A percentile compares a stretch with the other conserved stretches of the same genome.
Evolutionary conservation across 169 alveolate genomes (phyloP).

Genomic region (Plasmodium adleri): DNA sequence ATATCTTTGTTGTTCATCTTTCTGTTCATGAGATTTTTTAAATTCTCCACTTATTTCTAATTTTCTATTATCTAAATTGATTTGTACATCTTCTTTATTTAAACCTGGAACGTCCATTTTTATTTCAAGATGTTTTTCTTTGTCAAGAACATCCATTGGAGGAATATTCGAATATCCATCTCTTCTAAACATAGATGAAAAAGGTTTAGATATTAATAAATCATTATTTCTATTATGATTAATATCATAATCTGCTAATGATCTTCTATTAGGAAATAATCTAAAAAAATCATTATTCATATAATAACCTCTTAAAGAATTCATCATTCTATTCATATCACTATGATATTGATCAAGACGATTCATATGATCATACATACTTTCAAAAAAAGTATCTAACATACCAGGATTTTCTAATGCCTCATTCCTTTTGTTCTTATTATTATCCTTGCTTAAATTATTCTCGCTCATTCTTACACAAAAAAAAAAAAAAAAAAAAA

Average conservation of each 20-base stretch:
- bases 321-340: constrained; percentile 65
- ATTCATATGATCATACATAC: constrained; percentile 39
- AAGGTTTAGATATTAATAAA: constrained; percentile 20
- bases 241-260: constrained; percentile 31
- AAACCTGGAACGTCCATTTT: constrained; percentile 66
- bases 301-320: constrained; percentile 24
- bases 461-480: constrained; percentile 11
- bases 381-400: constrained; percentile 24
- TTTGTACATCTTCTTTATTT: constrained; percentile 49
- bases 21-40: constrained; percentile 28
- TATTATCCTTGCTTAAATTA: constrained; percentile 5
- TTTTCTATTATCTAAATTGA: constrained; percentile 13
- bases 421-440: background rate
- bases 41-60: constrained; percentile 40
- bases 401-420: constrained; percentile 16
- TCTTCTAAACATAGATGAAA: background rate
- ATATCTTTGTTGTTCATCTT: constrained; percentile 44
- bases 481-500: background rate
- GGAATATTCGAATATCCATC: constrained; percentile 24
- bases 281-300: constrained; percentile 31
- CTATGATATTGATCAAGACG: constrained; percentile 20
- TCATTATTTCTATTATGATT: constrained; percentile 19
- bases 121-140: constrained; percentile 47
- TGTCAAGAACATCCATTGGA: constrained; percentile 46
- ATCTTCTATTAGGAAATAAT: constrained; percentile 50